Conservation (phyloP, 1,284 basidiomycete species). For the Cutaneotrichosporon dermatis region DNA sequence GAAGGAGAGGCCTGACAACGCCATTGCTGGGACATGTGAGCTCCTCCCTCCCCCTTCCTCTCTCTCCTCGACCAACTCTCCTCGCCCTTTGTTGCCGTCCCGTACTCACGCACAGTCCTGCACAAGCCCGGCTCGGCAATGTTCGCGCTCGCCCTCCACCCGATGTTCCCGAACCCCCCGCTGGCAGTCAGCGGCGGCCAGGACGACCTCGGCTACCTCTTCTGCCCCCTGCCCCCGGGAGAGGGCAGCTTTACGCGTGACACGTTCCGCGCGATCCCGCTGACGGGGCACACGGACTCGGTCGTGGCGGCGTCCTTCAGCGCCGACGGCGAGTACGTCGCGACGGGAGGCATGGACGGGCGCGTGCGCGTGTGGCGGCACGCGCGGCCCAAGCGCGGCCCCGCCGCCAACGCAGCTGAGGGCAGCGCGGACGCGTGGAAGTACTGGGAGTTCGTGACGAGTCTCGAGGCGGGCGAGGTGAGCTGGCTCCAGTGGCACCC, state of each 20-base stretch:
- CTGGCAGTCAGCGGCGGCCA: conserved; percentile 89
- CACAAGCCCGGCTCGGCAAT: conserved; percentile 58
- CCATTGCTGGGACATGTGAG: conserved; percentile 26
- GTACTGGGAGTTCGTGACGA: conserved; percentile 89
- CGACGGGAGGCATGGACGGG: conserved; percentile 97
- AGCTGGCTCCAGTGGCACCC: conserved; percentile 97
- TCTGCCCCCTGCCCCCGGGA: conserved; percentile 48
- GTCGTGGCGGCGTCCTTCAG: conserved; percentile 78
- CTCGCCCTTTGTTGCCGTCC: too few relatives aligned
- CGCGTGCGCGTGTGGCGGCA: conserved; percentile 85
- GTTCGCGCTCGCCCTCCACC: conserved; percentile 78
- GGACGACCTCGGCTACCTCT: conserved; percentile 91
- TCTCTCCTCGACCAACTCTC: too few relatives aligned
- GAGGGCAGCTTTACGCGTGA: conserved; percentile 51
- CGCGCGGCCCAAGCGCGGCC: conserved; percentile 46
- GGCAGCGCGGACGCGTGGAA: conserved; percentile 52
- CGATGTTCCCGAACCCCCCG: conserved; percentile 64
- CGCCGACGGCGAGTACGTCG: conserved; percentile 80
- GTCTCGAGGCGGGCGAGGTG: conserved; percentile 90
- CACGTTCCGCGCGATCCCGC: conserved; percentile 70
- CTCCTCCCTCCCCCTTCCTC: neutral
- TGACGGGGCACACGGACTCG: conserved; percentile 89
- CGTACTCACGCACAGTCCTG: conserved; percentile 34
- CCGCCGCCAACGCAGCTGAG: neutral
- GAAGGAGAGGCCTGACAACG: conserved; percentile 23